Conservation (phyloP, 345 rosid genomes). For the Psidium friedrichsthalianum region DNA sequence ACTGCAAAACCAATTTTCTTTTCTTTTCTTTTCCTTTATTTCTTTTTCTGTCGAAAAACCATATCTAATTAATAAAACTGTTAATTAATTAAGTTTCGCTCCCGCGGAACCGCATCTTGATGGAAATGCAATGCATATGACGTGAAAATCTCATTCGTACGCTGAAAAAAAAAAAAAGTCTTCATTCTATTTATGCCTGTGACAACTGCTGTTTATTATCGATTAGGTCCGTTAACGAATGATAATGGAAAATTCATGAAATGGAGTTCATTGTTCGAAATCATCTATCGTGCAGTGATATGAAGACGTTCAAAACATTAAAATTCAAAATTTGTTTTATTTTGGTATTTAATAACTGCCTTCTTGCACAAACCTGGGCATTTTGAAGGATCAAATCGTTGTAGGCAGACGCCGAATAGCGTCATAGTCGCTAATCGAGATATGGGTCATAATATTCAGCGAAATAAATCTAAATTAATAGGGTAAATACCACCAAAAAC, state of each 20-base stretch:
- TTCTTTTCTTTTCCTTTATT: neutral
- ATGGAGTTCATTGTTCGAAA: too few relatives aligned
- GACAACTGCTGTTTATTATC: neutral
- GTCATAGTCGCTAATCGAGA: neutral
- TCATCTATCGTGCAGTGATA: accelerated
- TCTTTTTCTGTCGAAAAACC: too few relatives aligned
- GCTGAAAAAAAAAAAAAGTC: neutral
- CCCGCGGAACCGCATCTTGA: neutral
- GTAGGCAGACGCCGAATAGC: neutral
- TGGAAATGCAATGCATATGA: neutral
- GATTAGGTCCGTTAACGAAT: neutral
- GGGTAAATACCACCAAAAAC: too few relatives aligned
- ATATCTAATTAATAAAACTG: neutral
- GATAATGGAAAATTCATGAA: too few relatives aligned
- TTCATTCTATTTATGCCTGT: neutral
- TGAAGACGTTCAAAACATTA: accelerated
- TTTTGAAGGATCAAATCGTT: neutral
- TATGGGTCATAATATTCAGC: accelerated
- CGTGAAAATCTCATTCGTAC: neutral
- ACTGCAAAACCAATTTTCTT: neutral
- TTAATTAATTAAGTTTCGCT: too few relatives aligned
- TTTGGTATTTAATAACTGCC: neutral
- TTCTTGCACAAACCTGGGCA: neutral
- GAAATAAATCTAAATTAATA: accelerated
- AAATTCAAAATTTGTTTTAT: neutral